These are phyloP conservation scores for Venturia pyrina DNA, from an alignment of 2,329 filamentous ascomycete species.

Conservation along the genomic window DNA sequence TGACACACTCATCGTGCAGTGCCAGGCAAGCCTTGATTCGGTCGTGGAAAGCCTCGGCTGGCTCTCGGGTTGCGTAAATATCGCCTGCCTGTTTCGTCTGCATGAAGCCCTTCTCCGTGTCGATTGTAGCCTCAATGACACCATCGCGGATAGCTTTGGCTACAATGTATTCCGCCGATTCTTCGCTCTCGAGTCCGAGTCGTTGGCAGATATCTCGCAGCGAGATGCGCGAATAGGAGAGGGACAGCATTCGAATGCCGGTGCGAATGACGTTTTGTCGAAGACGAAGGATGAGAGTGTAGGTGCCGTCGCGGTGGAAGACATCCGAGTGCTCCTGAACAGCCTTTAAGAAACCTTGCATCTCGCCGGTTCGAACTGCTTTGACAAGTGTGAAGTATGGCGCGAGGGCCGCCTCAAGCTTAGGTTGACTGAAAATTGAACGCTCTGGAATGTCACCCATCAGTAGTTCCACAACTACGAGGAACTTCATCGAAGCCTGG, in stretches of 20 bases:
- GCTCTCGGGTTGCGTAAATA: slow-evolving; percentile 91
- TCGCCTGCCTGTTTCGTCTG: slow-evolving; percentile 92
- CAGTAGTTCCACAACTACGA: slow-evolving; percentile 88
- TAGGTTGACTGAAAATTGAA: slow-evolving; percentile 81
- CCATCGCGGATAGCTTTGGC: slow-evolving; percentile 97
- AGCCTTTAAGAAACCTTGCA: slow-evolving; percentile 83
- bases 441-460: slow-evolving; percentile 99
- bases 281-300: slow-evolving; percentile 86
- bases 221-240: slow-evolving; percentile 95
- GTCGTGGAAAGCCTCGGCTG: slow-evolving; percentile 94
- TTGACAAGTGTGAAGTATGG: slow-evolving; percentile 92
- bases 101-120: slow-evolving; percentile 88
- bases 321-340: slow-evolving; percentile 72
- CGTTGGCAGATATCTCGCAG: slow-evolving; percentile 95
- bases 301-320: slow-evolving; percentile 90
- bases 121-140: slow-evolving; percentile 85
- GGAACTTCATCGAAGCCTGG: slow-evolving; percentile 90
- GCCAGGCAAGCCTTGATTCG: slow-evolving; percentile 85
- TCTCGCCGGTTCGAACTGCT: slow-evolving; percentile 89
- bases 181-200: slow-evolving; percentile 84
- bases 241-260: slow-evolving; percentile 96
- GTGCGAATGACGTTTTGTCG: slow-evolving; percentile 99
- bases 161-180: slow-evolving; percentile 98
- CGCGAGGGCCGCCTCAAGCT: slow-evolving; percentile 75
- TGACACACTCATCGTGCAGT: slow-evolving; percentile 95